Percentiles rank a stretch among this genome's conserved stretches.
These are phyloP conservation scores for Apiospora pterosperma DNA, from an alignment of 2,329 filamentous ascomycete genomes.

Conservation along the genomic window DNA sequence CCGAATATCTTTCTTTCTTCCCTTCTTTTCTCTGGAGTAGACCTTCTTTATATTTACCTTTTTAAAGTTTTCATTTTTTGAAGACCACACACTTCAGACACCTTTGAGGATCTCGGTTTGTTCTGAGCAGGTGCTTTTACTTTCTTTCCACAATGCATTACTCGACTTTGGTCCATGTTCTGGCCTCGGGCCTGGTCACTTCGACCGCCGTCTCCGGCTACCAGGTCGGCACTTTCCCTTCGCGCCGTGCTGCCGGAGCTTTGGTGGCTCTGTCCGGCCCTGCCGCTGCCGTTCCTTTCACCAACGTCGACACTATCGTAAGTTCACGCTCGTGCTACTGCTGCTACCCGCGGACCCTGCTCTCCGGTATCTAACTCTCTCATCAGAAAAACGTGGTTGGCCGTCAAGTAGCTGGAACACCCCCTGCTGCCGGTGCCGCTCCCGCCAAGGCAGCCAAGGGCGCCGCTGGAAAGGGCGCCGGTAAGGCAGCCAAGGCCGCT, in stretches of 20 bases:
- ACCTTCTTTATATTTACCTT: background rate
- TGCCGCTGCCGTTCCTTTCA: background rate
- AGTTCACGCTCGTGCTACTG: too few species aligned
- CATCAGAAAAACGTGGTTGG: too few species aligned
- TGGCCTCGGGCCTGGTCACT: background rate
- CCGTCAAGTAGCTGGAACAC: background rate
- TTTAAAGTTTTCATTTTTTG: background rate
- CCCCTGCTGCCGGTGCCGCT: background rate
- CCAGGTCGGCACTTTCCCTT: background rate
- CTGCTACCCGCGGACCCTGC: too few species aligned
- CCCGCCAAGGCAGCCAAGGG: background rate
- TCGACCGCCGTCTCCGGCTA: background rate
- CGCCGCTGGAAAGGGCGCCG: background rate
- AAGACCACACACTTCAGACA: background rate
- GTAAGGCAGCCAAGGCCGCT: background rate
- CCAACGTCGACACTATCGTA: too few species aligned
- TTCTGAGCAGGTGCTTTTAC: background rate
- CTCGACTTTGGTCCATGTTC: background rate
- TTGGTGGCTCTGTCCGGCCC: background rate
- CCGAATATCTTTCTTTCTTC: constrained; percentile 2
- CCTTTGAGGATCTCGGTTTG: background rate
- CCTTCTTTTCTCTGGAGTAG: background rate
- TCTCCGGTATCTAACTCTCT: too few species aligned
- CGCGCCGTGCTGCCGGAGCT: background rate
- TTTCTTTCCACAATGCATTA: constrained; percentile 2